Evolutionary conservation across 116 monocot species (phyloP), one percentile per base, ranked within the genome.

Genomic region (Cymodocea nodosa): DNA sequence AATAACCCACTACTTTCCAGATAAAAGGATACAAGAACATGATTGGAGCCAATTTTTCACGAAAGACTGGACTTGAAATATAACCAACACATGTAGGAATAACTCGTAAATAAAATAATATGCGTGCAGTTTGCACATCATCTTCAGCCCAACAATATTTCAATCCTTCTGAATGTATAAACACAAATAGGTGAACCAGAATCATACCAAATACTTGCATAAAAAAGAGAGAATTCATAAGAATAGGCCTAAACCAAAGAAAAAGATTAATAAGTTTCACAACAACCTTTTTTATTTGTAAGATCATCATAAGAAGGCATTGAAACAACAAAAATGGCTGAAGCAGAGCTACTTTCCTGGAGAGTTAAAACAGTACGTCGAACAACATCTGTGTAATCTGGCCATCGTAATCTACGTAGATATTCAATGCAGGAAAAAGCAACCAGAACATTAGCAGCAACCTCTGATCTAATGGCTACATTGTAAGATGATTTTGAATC

Each of bases 1-100:
- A 44, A 6, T 12, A 44, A 1, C 44, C 44, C 12, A 44, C 12
- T n/a, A 62, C 11, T 35, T 39, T 8, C 19, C 17, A 15, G 0
- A 51, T 39, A 19, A 59, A 82, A 91, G 97, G 97, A 98, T 98
- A 98, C 97, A 98, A 75, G 77, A 91, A 98, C 85, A 98, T 86
- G 2, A 68, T 79, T 58, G 97, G 82, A 40, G 82, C 88, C 39
- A 86, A 72, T 52, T 66, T 66, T 22, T 86, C 76, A 37, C 70
- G 77, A 75, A 98, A 84, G 37, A 84, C 11, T 50, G 74, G 68
- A 62, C 74, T 70, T 40, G 85, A 77, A 71, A 91, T 70, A 51
- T 78, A 61, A 51, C 68, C 53, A 57, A 90, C 80, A 77, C 85
- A 91, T 35, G 97, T 84, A 64, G 97, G 88, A 64, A 97, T 73